Evolutionary conservation across 2,329 filamentous ascomycete species (phyloP).

Genomic region (Arachnomyces sp.): DNA sequence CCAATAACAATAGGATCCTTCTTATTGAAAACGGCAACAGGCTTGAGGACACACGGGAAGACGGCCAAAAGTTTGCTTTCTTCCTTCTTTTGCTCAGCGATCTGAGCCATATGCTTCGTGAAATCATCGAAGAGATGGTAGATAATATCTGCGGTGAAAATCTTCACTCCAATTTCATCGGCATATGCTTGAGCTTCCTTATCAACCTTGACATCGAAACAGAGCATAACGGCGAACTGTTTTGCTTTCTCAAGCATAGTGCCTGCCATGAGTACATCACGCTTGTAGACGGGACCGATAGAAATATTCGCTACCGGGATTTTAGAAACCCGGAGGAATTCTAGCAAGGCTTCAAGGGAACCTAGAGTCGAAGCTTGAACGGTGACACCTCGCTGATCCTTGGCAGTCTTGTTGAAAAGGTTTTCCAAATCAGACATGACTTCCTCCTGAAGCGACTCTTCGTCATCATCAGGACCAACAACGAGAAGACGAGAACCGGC

Average conservation of each 20-base stretch:
- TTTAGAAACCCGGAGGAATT: constrained; percentile 93
- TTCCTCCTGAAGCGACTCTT: constrained; percentile 93
- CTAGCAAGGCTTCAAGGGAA: constrained; percentile 88
- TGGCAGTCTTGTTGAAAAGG: constrained; percentile 84
- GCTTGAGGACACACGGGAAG: constrained; percentile 86
- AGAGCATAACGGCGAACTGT: constrained; percentile 97
- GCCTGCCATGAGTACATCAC: constrained; percentile 88
- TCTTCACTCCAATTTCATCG: constrained; percentile 89
- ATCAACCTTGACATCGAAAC: constrained; percentile 98
- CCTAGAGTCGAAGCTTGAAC: constrained; percentile 96
- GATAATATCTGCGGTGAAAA: constrained; percentile 98
- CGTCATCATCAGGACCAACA: constrained; percentile 89
- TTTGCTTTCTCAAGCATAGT: constrained; percentile 94
- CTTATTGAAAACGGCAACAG: constrained; percentile 98
- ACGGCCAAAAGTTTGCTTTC: constrained; percentile 92
- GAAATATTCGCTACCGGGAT: constrained; percentile 96
- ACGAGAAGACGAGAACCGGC: constrained; percentile 92
- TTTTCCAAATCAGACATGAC: constrained; percentile 91
- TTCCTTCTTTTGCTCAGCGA: constrained; percentile 88
- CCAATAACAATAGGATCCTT: constrained; percentile 90
- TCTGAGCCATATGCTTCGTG: constrained; percentile 83
- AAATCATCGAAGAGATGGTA: constrained; percentile 98
- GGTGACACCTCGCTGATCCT: constrained; percentile 85
- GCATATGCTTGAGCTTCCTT: constrained; percentile 90
- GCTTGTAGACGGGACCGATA: constrained; percentile 95